Percentiles rank a stretch among this genome's conserved stretches.
phyloP scores from a whole-genome alignment of 2,329 filamentous ascomycete genomes.

The Endothia cerciana region DNA sequence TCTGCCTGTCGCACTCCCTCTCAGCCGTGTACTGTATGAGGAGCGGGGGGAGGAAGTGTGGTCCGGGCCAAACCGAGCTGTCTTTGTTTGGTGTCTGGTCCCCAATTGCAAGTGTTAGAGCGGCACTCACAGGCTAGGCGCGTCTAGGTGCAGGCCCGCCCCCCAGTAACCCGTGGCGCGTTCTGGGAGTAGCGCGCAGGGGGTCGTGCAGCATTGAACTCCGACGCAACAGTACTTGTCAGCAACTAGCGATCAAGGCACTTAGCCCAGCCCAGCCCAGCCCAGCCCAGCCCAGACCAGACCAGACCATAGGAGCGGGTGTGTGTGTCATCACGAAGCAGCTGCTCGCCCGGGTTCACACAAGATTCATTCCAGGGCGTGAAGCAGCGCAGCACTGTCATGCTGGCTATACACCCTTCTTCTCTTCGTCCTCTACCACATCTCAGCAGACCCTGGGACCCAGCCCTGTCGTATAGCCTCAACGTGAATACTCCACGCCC shows the following conservation, averaged over 20 bases:
- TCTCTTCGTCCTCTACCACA: too few species aligned
- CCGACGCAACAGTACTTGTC: background rate
- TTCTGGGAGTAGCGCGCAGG: slow-evolving; percentile 1
- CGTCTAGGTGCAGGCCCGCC: slow-evolving; percentile 1
- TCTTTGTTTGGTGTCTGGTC: slow-evolving; percentile 1
- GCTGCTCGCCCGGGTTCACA: too few species aligned
- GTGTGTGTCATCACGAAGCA: too few species aligned
- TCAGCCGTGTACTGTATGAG: slow-evolving; percentile 7
- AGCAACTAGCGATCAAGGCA: too few species aligned
- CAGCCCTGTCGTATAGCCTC: too few species aligned
- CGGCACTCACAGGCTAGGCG: background rate
- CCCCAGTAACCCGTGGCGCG: slow-evolving; percentile 10
- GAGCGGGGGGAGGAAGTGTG: slow-evolving; percentile 7
- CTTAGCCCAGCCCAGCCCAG: too few species aligned
- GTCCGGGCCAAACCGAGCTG: background rate
- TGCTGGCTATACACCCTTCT: too few species aligned
- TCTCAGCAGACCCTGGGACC: too few species aligned
- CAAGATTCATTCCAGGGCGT: background rate
- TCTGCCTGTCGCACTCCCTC: slow-evolving; percentile 4
- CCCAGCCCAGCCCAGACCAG: too few species aligned
- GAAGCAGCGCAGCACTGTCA: background rate
- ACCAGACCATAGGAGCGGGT: too few species aligned
- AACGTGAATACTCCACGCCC: background rate
- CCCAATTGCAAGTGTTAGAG: background rate
- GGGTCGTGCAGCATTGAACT: background rate